Base-by-base conservation (phyloP, 2,329 filamentous ascomycete genomes). In the Apiospora phragmitis region DNA sequence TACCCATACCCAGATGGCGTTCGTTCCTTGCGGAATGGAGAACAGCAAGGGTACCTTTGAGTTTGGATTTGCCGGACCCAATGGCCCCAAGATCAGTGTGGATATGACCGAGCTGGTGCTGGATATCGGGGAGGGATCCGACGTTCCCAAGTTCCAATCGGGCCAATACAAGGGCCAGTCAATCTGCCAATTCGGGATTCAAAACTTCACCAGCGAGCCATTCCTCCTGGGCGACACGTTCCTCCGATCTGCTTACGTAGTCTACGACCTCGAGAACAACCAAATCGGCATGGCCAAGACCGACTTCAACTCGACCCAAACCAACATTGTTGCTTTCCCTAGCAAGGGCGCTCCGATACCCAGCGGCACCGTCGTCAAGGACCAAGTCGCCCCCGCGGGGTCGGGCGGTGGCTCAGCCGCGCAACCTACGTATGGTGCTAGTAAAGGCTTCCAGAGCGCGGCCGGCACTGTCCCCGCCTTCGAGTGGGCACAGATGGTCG, bases 261-360 rank as follows among this genome's bases (percentile, higher is more conserved):
- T 90, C 9, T 90, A 89, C 73, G 88, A 90, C 72, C 79, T 90
- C 26, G 82, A 85, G 68, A 90, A 90, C 78, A 87, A 89, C 76
- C 81, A 89, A 75, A 82, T 90, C 70, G 87, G 77, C 24, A 79
- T 90, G 26, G 88, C 88, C 4, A 80, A 83, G 21, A 89, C 88
- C 14, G 82, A 88, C 71, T 89, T 89, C 78, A 89, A 88, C 76
- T 81, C 86, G 1, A 87, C 86, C 1, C 74, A 79, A 9, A 83
- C 82, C 51, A 85, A 88, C 70, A 79, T 89, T 41, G 82, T 88
- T 1, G 76, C 86, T 1, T 89, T 89, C 73, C 72, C 83, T 24
- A 88, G 83, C 77, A 79, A 81, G 12, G 83, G 85, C 32, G 87
- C 86, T 0, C 73, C 77, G 3, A 88, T 89, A 42, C 87, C 87